Evolutionary conservation across 768 basidiomycete genomes (phyloP).

Genomic region (Candolleomyces eurysporus): DNA sequence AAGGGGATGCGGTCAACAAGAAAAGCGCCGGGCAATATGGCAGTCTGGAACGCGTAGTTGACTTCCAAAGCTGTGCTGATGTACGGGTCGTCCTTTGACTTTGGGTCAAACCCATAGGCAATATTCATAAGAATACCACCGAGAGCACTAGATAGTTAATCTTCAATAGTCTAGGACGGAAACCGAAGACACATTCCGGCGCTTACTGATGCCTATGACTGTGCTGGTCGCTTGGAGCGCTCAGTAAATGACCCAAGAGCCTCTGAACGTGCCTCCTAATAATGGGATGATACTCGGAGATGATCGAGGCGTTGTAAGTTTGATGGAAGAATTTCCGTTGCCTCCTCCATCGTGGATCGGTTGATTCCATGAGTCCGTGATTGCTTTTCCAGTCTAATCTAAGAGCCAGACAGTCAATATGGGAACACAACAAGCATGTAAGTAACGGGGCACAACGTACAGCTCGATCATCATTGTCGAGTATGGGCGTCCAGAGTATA

Average conservation of each 20-base stretch:
- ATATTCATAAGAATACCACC: too few species aligned
- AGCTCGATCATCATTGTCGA: conserved; percentile 42
- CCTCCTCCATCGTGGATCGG: not conserved
- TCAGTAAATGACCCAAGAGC: not conserved
- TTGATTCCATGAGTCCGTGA: not conserved
- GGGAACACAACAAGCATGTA: not conserved
- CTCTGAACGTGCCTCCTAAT: not conserved
- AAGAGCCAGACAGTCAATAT: not conserved
- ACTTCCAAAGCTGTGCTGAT: conserved; percentile 29
- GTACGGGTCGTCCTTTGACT: conserved; percentile 27
- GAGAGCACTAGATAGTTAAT: too few species aligned
- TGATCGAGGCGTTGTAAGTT: not conserved
- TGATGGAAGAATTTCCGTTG: not conserved
- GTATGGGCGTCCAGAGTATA: conserved; percentile 44
- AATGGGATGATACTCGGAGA: not conserved
- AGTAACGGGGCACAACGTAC: conserved; percentile 24
- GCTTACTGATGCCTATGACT: not conserved
- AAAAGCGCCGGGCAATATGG: not conserved
- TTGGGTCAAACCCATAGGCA: too few species aligned
- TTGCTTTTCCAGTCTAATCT: not conserved
- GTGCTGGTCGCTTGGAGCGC: not conserved
- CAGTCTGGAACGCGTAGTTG: conserved; percentile 19
- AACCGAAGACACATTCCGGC: too few species aligned
- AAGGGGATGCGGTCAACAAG: conserved; percentile 6
- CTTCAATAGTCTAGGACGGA: too few species aligned